These are phyloP conservation scores for Meyerozyma elateridarum DNA, from an alignment of 1,139 yeast genomes.

Conservation along the genomic window DNA sequence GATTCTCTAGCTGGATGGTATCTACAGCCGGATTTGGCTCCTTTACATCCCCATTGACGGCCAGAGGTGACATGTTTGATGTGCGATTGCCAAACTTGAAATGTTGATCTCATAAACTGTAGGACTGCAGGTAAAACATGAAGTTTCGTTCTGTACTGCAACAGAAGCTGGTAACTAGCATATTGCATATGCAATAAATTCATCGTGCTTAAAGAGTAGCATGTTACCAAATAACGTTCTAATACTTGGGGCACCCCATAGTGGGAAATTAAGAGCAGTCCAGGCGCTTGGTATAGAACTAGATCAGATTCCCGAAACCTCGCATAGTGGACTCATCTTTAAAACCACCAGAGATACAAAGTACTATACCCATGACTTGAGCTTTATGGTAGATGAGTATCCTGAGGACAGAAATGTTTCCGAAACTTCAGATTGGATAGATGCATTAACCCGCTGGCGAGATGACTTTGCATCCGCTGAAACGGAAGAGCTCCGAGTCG, in stretches of 20 bases:
- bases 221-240: slow-evolving; percentile 30
- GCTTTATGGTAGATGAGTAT: slow-evolving; percentile 36
- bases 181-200: background rate
- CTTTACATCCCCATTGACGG: slow-evolving; percentile 7
- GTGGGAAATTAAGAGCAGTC: slow-evolving; percentile 33
- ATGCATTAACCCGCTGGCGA: slow-evolving; percentile 22
- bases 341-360: slow-evolving; percentile 26
- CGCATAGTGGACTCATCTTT: slow-evolving; percentile 38
- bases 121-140: too few species aligned
- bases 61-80: slow-evolving; percentile 14
- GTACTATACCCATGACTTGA: slow-evolving; percentile 28
- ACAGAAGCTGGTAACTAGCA: background rate
- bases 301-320: slow-evolving; percentile 10
- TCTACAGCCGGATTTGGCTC: slow-evolving; percentile 14
- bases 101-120: too few species aligned
- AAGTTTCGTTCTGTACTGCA: too few species aligned
- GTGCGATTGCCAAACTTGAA: too few species aligned
- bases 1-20: slow-evolving; percentile 35
- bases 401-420: slow-evolving; percentile 18
- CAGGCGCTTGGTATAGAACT: slow-evolving; percentile 9
- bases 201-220: slow-evolving; percentile 5
- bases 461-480: slow-evolving; percentile 29
- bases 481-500: slow-evolving; percentile 33
- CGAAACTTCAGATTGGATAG: background rate
- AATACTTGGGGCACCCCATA: slow-evolving; percentile 33